phyloP scores from a whole-genome alignment of 108 stramenopile genomes.

The Nitzschia sp. region DNA sequence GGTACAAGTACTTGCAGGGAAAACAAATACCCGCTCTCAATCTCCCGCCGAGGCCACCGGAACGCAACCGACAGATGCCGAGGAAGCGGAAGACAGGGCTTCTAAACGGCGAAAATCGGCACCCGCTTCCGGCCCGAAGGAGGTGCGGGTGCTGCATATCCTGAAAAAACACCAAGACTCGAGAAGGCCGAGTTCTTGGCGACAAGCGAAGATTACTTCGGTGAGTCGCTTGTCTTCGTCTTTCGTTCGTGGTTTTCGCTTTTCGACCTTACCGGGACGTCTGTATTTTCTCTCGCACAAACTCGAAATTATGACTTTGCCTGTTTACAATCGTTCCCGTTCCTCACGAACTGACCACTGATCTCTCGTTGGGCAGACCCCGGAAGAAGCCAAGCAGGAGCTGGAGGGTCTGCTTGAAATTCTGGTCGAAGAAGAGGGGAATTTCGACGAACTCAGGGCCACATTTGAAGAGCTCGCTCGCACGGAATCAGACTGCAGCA shows the following conservation, averaged over 20 bases:
- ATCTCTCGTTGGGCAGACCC: too few species aligned
- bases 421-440: constrained; percentile 45
- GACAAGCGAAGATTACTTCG: constrained; percentile 64
- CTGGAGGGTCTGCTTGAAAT: constrained; percentile 59
- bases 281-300: too few species aligned
- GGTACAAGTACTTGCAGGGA: too few species aligned
- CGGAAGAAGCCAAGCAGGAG: constrained; percentile 72
- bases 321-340: too few species aligned
- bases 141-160: constrained; percentile 86
- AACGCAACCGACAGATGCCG: background rate
- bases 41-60: background rate
- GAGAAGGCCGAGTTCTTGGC: constrained; percentile 75
- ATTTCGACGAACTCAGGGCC: constrained; percentile 58
- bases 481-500: constrained; percentile 82
- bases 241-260: background rate
- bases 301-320: too few species aligned
- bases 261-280: too few species aligned
- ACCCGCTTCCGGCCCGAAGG: constrained; percentile 40
- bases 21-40: background rate
- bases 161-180: constrained; percentile 82
- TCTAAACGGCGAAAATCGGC: constrained; percentile 31
- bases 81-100: constrained; percentile 1
- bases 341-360: too few species aligned
- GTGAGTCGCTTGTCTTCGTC: constrained; percentile 1
- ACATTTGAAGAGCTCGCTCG: constrained; percentile 83